Base-by-base conservation (phyloP, 2,329 filamentous ascomycete species). In the Sporothrix mexicana region DNA sequence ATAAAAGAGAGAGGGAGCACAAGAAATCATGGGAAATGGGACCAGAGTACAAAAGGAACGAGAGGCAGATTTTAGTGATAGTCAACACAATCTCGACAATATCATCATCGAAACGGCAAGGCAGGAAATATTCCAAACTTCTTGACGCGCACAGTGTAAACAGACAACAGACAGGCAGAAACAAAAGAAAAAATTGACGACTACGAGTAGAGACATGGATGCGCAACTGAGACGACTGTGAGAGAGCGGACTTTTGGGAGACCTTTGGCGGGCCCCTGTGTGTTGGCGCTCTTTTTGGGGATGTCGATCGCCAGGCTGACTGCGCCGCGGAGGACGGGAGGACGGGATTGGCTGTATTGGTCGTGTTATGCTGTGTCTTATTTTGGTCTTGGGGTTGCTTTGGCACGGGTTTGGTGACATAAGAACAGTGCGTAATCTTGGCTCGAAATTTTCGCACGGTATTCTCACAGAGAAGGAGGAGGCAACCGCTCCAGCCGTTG, bases 231-330 rank as follows among this genome's bases (percentile, higher is more conserved):
- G 61, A n/a, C 41, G 30, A 36, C 30, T 36, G 30, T 36, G 30
- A 36, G 30, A 36, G 30, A 36, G 30, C 30, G 30, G 30, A 36
- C 30, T 36, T 36, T 64, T n/a, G 61, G 61, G 30, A 13, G 30
- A 17, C 49, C 59, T 69, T 57, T 43, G 30, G 67, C 30, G 36
- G 49, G 36, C 20, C 45, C n/a, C 45, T 45, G 45, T 67, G 36
- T 41, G 13, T 41, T 61, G 25, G 57, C 15, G 57, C 25, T 41
- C 10, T 45, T 45, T 64, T 45, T 55, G 25, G 30, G 30, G 30
- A 30, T 17, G 51, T 23, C 36, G 51, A 69, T 69, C n/a, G 67
- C 47, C 61, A 71, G 70, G 70, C 59, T 71, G 59, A 66, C 70
- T 66, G 70, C 59, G 36, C 57, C 70, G 57, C 69, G 59, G 59